A percentile compares a stretch with the other conserved stretches of the same genome.
Evolutionary conservation across 1,284 basidiomycete species (phyloP).

Genomic region (Paramarasmius palmivorus): DNA sequence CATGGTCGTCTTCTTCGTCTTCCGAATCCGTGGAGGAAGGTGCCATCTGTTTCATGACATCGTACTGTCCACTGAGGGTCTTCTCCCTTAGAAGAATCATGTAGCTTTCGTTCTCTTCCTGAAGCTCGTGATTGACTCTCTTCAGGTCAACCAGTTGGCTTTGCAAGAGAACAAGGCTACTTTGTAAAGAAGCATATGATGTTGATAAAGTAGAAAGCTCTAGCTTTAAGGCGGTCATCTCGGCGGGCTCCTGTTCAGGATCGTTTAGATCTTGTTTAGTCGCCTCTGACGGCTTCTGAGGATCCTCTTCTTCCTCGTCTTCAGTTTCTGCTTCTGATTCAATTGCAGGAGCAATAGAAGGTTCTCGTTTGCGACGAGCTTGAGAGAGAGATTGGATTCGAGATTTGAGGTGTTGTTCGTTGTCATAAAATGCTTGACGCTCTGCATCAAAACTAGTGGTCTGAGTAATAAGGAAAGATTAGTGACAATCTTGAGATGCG

Average conservation of each 20-base stretch:
- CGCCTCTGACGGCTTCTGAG: conserved; percentile 23
- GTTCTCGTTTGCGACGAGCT: conserved; percentile 54
- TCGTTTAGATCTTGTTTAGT: conserved; percentile 51
- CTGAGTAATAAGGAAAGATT: conserved; percentile 36
- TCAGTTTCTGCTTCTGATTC: conserved; percentile 38
- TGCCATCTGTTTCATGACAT: conserved; percentile 69
- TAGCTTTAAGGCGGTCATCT: conserved; percentile 78
- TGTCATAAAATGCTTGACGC: conserved; percentile 83
- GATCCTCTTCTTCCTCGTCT: conserved; percentile 35
- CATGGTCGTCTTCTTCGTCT: conserved; percentile 53
- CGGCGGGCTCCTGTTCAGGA: conserved; percentile 72
- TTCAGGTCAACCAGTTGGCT: conserved; percentile 76
- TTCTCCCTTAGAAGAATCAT: conserved; percentile 88
- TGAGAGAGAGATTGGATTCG: conserved; percentile 78
- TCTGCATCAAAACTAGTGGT: conserved; percentile 81
- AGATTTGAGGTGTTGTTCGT: conserved; percentile 84
- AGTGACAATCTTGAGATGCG: not conserved
- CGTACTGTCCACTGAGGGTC: conserved; percentile 85
- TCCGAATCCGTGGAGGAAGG: conserved; percentile 44
- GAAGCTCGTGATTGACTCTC: conserved; percentile 77
- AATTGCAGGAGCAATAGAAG: conserved; percentile 20
- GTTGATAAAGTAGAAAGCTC: conserved; percentile 81
- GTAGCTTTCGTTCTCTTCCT: conserved; percentile 95
- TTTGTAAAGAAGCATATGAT: conserved; percentile 77
- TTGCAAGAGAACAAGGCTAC: conserved; percentile 73